Evolutionary conservation across 306 rosid species (phyloP), one percentile per base, ranked within the genome.

Genomic region (Vicia faba): DNA sequence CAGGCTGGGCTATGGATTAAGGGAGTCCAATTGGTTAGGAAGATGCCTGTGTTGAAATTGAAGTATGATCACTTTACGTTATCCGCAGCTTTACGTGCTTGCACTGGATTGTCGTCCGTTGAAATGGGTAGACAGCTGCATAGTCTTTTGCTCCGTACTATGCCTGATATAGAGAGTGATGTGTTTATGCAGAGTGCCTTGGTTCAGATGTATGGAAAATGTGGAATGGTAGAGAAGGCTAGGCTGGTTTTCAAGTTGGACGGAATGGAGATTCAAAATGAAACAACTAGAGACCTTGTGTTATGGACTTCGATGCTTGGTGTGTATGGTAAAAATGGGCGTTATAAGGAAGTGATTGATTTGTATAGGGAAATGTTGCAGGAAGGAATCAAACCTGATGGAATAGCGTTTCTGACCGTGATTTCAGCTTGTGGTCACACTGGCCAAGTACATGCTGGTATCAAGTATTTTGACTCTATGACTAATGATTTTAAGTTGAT

Each of bases 261-360:
- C 23, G 91, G 95, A 60, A 66, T 82, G 61, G 80, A 61, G 39
- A 66, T 53, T 8, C 79, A 53, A 62, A 76, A 70, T 45, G 84
- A 63, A 66, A 72, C 74, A 70, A 78, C 71, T 41, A 81, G 87
- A 39, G 93, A 89, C 25, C 68, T 89, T 62, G 84, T 89, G 66
- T 49, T 85, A 8, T 89, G 91, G 88, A 89, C 95, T 85, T 83
- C 95, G 63, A 77, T 89, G 82, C 89, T 89, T 67, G 85, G 89
- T 68, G 91, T 78, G 3, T 89, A 83, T 70, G 91, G 91, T 58
- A 87, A 84, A 79, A 85, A 78, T 49, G 95, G 95, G 5, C 31
- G 51, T 68, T 72, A 78, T 68, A 26, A 69, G 64, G 84, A 88
- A 79, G 89, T 83, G 1, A 67, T 89, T 76, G 79, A 64, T 76